Evolutionary conservation across 345 rosid genomes (phyloP), one percentile per base, ranked within the genome.

Genomic region (Arabidopsis suecica): DNA sequence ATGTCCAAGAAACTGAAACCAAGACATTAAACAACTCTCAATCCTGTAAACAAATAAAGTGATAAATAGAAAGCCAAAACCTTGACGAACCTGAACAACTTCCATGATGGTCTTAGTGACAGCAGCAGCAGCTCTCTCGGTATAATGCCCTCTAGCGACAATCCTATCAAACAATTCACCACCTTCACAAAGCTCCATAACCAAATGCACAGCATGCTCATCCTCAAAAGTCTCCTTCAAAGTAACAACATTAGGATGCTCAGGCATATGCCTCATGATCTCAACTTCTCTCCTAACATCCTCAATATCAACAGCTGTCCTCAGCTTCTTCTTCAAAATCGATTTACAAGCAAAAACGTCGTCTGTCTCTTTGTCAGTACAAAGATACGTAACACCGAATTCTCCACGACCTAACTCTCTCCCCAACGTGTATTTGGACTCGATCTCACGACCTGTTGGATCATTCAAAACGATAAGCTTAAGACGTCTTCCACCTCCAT

Each of bases 361-460:
- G 0, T 83, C 79, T 3, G 78, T 82, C 57, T 80, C 90, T 53
- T 81, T 75, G 54, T 91, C 91, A 1, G 93, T 96, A 58, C 96
- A 91, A 28, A 96, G 84, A 78, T 91, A 91, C 9, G 99, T 96
- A 70, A 85, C 78, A 14, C 99, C 99, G 42, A 96, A 96, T 74
- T 96, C 99, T 2, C 99, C 98, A 16, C 98, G 96, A 8, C 99
- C 99, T 61, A 96, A 88, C 87, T 93, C 99, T n/a, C 91, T 74
- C 0, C 97, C 99, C 5, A 96, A 79, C 64, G 79, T 86, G 83
- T 91, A 96, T 41, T 79, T 86, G 9, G 74, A 78, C 61, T 83
- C 87, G 73, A 93, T 91, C 72, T 89, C 90, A 13, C 82, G 71
- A 32, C 98, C 98, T 0, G 97, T 89, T 30, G 98, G 95, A 10